Conservation (phyloP, 768 basidiomycete genomes). For the Psilocybe cubensis region DNA sequence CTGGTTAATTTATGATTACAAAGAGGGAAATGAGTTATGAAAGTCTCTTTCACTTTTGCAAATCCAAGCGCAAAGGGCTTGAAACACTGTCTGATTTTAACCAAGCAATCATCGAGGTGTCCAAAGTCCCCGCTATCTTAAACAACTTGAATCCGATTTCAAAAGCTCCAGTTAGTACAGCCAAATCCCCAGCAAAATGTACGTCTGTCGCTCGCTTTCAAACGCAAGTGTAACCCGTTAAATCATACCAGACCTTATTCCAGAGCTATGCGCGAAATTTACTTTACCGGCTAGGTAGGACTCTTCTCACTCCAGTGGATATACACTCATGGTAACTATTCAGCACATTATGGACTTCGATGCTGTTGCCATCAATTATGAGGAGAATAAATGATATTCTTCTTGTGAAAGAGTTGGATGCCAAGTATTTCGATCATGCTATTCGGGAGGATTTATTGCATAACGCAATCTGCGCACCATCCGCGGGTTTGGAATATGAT, state of each 20-base stretch:
- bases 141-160: constrained; percentile 66
- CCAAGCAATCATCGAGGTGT: constrained; percentile 78
- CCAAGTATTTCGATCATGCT: constrained; percentile 61
- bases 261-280: constrained; percentile 77
- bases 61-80: constrained; percentile 62
- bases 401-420: constrained; percentile 79
- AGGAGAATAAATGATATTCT: constrained; percentile 74
- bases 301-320: background rate
- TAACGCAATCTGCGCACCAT: constrained; percentile 70
- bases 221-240: background rate
- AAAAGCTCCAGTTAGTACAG: constrained; percentile 38
- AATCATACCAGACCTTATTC: constrained; percentile 67
- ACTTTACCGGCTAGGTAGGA: constrained; percentile 73
- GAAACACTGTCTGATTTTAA: constrained; percentile 59
- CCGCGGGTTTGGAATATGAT: constrained; percentile 69
- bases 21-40: constrained; percentile 64
- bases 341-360: constrained; percentile 69
- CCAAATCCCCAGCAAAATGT: constrained; percentile 63
- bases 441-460: constrained; percentile 65
- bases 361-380: constrained; percentile 76
- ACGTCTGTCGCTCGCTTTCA: constrained; percentile 25
- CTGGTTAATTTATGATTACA: constrained; percentile 27
- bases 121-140: constrained; percentile 47
- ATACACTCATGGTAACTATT: background rate
- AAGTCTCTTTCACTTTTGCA: constrained; percentile 71